phyloP scores from a whole-genome alignment of 2,329 filamentous ascomycete genomes.

The Clonostachys rhizophaga region DNA sequence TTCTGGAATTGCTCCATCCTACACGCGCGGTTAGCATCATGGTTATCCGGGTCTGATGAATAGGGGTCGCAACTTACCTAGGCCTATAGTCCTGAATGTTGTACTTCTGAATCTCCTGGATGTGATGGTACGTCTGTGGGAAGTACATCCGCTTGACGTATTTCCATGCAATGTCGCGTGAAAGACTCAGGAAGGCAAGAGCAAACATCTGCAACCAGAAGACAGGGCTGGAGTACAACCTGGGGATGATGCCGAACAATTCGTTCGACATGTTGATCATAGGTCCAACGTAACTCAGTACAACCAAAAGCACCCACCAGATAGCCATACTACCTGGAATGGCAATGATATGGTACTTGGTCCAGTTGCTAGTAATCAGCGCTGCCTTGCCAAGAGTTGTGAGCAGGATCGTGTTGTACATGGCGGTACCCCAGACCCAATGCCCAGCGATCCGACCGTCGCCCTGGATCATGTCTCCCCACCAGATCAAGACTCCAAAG shows the following conservation, averaged over 20 bases:
- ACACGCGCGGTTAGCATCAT: not conserved
- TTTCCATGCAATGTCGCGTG: slow-evolving; percentile 94
- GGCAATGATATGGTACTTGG: slow-evolving; percentile 92
- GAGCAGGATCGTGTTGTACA: slow-evolving; percentile 89
- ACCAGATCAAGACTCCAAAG: slow-evolving; percentile 75
- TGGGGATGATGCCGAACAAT: slow-evolving; percentile 78
- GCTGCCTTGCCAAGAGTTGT: slow-evolving; percentile 94
- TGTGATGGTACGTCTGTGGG: slow-evolving; percentile 93
- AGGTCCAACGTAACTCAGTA: slow-evolving; percentile 82
- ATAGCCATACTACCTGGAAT: slow-evolving; percentile 91
- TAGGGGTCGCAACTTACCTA: slow-evolving; percentile 52
- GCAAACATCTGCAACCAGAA: slow-evolving; percentile 91
- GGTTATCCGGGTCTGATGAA: not conserved
- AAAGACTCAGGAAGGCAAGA: slow-evolving; percentile 74
- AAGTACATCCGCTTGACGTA: slow-evolving; percentile 97
- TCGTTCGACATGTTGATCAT: slow-evolving; percentile 77
- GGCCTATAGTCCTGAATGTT: slow-evolving; percentile 99
- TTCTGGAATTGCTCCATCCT: slow-evolving; percentile 99
- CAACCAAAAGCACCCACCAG: slow-evolving; percentile 86
- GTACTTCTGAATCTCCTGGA: slow-evolving; percentile 99
- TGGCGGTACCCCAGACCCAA: slow-evolving; percentile 96
- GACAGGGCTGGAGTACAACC: slow-evolving; percentile 72
- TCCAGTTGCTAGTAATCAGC: slow-evolving; percentile 96
- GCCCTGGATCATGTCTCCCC: slow-evolving; percentile 69
- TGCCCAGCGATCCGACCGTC: slow-evolving; percentile 85